A percentile compares a stretch with the other conserved stretches of the same genome.
phyloP scores from a whole-genome alignment of 805 yeast species.

The Naumovozyma baii region DNA sequence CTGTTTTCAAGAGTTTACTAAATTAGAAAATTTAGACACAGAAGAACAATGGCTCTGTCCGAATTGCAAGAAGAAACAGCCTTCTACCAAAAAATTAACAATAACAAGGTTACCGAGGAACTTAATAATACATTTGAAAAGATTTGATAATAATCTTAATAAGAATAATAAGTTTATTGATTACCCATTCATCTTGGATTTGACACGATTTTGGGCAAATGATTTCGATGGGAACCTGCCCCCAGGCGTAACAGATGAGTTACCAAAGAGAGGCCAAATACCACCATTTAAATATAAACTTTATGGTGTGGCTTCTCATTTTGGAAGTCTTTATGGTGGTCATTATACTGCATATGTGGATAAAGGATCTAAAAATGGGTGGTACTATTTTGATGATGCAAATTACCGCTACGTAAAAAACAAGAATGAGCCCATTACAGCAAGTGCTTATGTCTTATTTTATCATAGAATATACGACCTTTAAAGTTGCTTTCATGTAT shows the following conservation, averaged over 20 bases:
- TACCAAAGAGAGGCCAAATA: slow-evolving; percentile 62
- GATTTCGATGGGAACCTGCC: slow-evolving; percentile 27
- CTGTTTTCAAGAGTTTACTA: slow-evolving; percentile 72
- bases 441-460: slow-evolving; percentile 77
- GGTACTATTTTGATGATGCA: slow-evolving; percentile 82
- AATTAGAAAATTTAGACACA: slow-evolving; percentile 64
- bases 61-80: slow-evolving; percentile 51
- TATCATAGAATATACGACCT: slow-evolving; percentile 39
- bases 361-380: slow-evolving; percentile 48
- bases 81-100: slow-evolving; percentile 57
- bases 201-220: slow-evolving; percentile 58
- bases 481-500: no score
- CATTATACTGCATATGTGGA: slow-evolving; percentile 79
- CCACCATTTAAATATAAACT: slow-evolving; percentile 74
- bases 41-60: slow-evolving; percentile 86
- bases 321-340: slow-evolving; percentile 74
- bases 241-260: slow-evolving; percentile 28
- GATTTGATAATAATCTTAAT: slow-evolving; percentile 46
- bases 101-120: slow-evolving; percentile 75
- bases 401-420: slow-evolving; percentile 47
- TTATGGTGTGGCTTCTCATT: slow-evolving; percentile 77
- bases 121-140: slow-evolving; percentile 70
- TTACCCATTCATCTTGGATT: slow-evolving; percentile 59
- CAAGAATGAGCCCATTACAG: slow-evolving; percentile 47
- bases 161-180: slow-evolving; percentile 57